Conservation (phyloP, 108 stramenopile species). For the Nitzschia sp. region DNA sequence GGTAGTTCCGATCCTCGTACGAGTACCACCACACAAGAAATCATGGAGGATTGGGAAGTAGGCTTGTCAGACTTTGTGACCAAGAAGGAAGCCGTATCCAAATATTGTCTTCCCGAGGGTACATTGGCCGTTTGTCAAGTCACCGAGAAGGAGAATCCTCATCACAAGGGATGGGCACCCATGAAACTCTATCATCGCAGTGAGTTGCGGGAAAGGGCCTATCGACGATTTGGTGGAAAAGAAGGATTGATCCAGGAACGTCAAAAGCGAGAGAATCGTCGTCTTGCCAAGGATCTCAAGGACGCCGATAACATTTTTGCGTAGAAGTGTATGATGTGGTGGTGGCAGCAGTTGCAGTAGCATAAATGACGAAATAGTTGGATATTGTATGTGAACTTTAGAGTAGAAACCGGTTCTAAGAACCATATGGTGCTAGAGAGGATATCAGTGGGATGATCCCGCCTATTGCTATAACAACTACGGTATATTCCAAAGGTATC, state of each 20-base stretch:
- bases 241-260: slow-evolving; percentile 66
- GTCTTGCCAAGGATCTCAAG: slow-evolving; percentile 63
- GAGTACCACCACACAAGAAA: slow-evolving; percentile 21
- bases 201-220: slow-evolving; percentile 67
- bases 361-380: no score
- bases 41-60: slow-evolving; percentile 74
- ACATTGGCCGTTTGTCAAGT: slow-evolving; percentile 74
- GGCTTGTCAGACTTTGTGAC: slow-evolving; percentile 65
- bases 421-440: no score
- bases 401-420: no score
- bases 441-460: no score
- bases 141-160: slow-evolving; percentile 70
- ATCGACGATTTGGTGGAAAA: slow-evolving; percentile 71
- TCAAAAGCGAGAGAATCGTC: slow-evolving; percentile 50
- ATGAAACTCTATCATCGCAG: slow-evolving; percentile 74
- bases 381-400: no score
- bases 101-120: slow-evolving; percentile 78
- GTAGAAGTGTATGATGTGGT: no score
- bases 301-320: slow-evolving; percentile 61
- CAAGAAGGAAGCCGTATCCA: slow-evolving; percentile 66
- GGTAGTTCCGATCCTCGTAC: no score
- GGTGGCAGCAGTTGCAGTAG: no score
- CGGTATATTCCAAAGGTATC: no score
- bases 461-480: no score
- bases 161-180: slow-evolving; percentile 53